Base-by-base conservation (phyloP, 768 basidiomycete species). In the Agrocybe praecox region DNA sequence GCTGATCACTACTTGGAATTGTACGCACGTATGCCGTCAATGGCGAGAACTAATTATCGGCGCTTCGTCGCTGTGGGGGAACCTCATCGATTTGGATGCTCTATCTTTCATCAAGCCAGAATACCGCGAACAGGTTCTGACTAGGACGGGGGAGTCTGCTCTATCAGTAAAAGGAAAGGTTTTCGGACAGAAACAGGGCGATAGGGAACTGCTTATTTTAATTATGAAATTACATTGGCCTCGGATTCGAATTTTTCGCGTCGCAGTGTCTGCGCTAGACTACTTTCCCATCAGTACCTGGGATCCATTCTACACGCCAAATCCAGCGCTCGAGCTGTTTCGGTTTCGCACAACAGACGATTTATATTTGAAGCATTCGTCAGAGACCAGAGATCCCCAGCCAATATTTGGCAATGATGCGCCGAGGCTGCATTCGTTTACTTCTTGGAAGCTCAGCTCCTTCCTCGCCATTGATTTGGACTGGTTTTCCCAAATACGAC, bases 21-120 rank as follows among this genome's bases (percentile, higher is more conserved):
- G 54, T 21, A 32, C 54, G 6, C 54, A 49, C 11, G 54, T 55
- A 11, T 55, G 54, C 19, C 54, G 23, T 21, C 48, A 26, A 22
- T 55, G 54, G 54, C 33, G 54, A 3, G 24, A 49, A 44, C 2
- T 55, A 12, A 24, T 55, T 5, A 22, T 55, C 26, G 1, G 48
- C 26, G 32, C 54, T 15, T 40, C 54, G 5, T 55, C 54, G 7
- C 24, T 55, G 17, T 55, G 54, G 54, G 46, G 36, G 6, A 46
- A 47, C 14, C 18, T 55, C 11, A 49, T 55, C 23, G 54, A 55
- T 21, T 36, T 55, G 17, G 54, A 49, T 22, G 40, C 19, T 11
- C 23, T 55, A 18, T 18, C 36, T 19, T 18, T 21, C 10, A 29
- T 44, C 21, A n/a, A 18, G 10, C 24, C 48, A 2, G 15, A 7